phyloP scores from a whole-genome alignment of 352 stramenopile species.

The Globisporangium iwayamae region DNA sequence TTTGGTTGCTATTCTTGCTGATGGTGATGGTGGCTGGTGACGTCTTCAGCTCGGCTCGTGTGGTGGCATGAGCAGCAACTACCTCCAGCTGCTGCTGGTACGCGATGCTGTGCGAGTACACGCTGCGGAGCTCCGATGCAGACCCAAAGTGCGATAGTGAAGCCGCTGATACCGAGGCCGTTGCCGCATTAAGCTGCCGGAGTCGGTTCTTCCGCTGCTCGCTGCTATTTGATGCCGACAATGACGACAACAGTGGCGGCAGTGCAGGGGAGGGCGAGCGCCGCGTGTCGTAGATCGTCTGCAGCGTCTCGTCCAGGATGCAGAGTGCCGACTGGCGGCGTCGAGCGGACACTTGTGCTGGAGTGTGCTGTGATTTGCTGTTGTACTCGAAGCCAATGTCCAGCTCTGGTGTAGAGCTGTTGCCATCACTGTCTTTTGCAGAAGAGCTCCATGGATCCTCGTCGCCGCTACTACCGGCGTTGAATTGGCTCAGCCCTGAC shows the following conservation, averaged over 20 bases:
- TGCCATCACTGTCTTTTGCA: background rate
- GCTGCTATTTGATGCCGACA: conserved; percentile 1
- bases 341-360: background rate
- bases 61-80: background rate
- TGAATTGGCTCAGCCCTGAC: conserved; percentile 44
- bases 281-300: conserved; percentile 36
- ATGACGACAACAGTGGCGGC: background rate
- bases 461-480: background rate
- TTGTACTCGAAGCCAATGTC: background rate
- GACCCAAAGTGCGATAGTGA: background rate
- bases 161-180: background rate
- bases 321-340: conserved; percentile 26
- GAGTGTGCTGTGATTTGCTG: background rate
- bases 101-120: conserved; percentile 8
- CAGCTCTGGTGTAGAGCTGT: background rate
- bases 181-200: conserved; percentile 1
- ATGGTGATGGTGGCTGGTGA: background rate
- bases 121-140: conserved; percentile 9
- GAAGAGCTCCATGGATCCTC: background rate
- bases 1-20: background rate
- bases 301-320: conserved; percentile 50
- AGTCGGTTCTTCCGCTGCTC: conserved; percentile 12
- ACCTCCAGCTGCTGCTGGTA: conserved; percentile 4
- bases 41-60: background rate
- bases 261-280: background rate